Evolutionary conservation across 305 asterid species (phyloP).

Genomic region (Fraxinus sp.): DNA sequence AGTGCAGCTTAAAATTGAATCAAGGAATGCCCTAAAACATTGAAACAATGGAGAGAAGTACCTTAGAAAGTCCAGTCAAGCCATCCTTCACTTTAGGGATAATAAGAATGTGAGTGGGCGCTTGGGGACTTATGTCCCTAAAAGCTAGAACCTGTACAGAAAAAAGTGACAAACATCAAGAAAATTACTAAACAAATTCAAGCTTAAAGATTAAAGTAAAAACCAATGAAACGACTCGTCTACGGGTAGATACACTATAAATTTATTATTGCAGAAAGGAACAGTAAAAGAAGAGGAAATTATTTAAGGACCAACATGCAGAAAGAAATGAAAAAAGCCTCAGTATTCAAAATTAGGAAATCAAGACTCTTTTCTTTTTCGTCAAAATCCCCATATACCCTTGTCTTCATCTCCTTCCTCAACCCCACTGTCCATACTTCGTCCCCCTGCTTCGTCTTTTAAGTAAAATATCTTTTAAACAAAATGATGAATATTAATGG

Average conservation of each 20-base stretch:
- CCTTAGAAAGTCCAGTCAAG: constrained; percentile 61
- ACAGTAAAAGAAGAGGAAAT: not conserved
- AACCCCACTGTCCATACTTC: not conserved
- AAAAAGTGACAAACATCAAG: not conserved
- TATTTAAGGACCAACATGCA: not conserved
- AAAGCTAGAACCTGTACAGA: constrained; percentile 79
- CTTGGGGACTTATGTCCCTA: constrained; percentile 83
- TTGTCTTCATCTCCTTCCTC: not conserved
- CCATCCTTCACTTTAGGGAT: constrained; percentile 83
- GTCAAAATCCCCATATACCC: not conserved
- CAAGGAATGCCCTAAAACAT: not conserved
- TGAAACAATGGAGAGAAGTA: constrained; percentile 17
- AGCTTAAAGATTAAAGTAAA: not conserved
- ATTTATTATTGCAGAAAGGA: not conserved
- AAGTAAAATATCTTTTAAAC: not conserved
- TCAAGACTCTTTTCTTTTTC: not conserved
- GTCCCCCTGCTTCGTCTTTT: not conserved
- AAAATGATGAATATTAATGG: not conserved
- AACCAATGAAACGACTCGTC: not conserved
- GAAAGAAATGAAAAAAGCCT: not conserved
- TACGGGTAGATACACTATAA: not conserved
- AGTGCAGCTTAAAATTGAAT: not conserved
- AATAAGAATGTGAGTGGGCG: constrained; percentile 74
- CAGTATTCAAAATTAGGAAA: not conserved
- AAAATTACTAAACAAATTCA: not conserved